Evolutionary conservation across 2,329 filamentous ascomycete genomes (phyloP), one percentile per base, ranked within the genome.

Genomic region (Gnomoniopsis smithogilvyi): DNA sequence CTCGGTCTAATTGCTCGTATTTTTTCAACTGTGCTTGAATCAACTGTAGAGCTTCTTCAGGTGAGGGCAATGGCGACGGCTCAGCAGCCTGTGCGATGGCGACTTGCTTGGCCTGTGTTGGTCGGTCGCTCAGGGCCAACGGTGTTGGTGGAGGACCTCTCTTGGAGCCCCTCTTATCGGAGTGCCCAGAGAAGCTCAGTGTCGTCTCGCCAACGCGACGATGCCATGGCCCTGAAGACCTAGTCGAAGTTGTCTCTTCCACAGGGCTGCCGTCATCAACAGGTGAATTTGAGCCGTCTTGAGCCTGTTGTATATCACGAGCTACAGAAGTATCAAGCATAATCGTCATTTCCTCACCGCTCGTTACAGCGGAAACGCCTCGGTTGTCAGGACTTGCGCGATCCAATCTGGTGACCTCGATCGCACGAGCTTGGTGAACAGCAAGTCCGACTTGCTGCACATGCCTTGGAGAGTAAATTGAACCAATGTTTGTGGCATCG

Each of bases 101-200:
- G 2, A 73, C 69, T 46, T 74, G 75, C 65, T 75, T 77, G 55
- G 68, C 75, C 45, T 68, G 70, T 10, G 71, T 72, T 10, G 69
- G 72, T 19, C 52, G 43, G 14, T 54, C 48, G 47, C 75, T 74
- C 34, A 88, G 72, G 30, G 80, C 71, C 21, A 88, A 71, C 3
- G 84, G 83, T 17, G 79, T 75, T 1, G 85, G 85, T 7, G 82
- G 83, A 14, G 81, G 77, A 70, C 80, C 79, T 64, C 81, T 83
- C 58, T 82, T 77, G 21, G 75, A 75, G 43, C 74, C 75, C 6
- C 67, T 69, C 56, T 72, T 75, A 41, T 75, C 71, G 65, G 76
- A 77, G 59, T 83, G 77, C 38, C 76, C 76, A 1, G 85, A 86
- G 65, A 88, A 88, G 1, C 81, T 79, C 22, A 82, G 82, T 56